Evolutionary conservation across 148 eudicot species (phyloP).

Genomic region (Bassia scoparia): DNA sequence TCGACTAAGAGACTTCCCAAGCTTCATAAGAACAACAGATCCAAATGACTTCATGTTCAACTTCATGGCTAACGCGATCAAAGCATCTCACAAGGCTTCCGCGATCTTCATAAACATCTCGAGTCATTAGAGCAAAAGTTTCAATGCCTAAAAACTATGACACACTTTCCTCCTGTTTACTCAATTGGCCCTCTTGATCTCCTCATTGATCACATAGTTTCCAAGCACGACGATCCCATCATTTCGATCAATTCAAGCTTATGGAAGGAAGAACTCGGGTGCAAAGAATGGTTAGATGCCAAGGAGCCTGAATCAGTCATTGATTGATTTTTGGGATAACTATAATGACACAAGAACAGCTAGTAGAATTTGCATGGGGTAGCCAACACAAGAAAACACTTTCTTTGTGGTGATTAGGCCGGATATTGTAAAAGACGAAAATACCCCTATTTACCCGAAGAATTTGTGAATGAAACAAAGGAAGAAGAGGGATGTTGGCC

Average conservation of each 20-base stretch:
- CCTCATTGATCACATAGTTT: slow-evolving; percentile 21
- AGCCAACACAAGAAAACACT: slow-evolving; percentile 40
- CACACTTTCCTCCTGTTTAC: slow-evolving; percentile 24
- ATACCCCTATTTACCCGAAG: slow-evolving; percentile 36
- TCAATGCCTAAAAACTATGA: slow-evolving; percentile 32
- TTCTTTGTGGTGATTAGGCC: slow-evolving; percentile 63
- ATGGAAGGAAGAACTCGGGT: slow-evolving; percentile 46
- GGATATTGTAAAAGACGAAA: slow-evolving; percentile 40
- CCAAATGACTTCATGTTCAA: slow-evolving; percentile 42
- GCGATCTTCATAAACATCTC: slow-evolving; percentile 52
- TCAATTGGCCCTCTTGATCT: slow-evolving; percentile 44
- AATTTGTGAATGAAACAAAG: slow-evolving; percentile 34
- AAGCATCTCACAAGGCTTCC: slow-evolving; percentile 27
- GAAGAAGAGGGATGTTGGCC: slow-evolving; percentile 38
- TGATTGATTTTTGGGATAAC: slow-evolving; percentile 38
- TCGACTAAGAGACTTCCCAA: slow-evolving; percentile 31
- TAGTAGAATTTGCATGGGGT: slow-evolving; percentile 65
- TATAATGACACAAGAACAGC: slow-evolving; percentile 31
- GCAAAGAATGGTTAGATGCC: slow-evolving; percentile 48
- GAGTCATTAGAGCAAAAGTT: slow-evolving; percentile 42
- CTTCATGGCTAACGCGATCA: slow-evolving; percentile 18
- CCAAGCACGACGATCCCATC: slow-evolving; percentile 12
- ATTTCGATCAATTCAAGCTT: slow-evolving; percentile 40
- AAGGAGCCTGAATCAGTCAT: slow-evolving; percentile 39
- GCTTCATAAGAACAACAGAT: slow-evolving; percentile 50